Evolutionary conservation across 805 yeast species (phyloP).

Genomic region (Gaillardinia entomophila): DNA sequence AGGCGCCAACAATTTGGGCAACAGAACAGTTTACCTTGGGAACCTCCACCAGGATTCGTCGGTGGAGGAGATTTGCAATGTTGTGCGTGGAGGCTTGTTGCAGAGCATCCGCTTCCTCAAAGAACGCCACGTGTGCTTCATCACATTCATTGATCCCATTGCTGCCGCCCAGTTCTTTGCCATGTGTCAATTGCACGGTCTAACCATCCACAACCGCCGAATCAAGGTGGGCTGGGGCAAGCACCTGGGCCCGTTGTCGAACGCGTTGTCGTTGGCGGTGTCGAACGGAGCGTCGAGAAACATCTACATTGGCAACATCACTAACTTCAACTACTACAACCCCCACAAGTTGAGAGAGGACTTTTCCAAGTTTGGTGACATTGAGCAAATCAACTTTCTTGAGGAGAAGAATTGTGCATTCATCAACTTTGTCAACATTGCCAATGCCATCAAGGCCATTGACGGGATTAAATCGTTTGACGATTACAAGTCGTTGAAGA

Average conservation of each 20-base stretch:
- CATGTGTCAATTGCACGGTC: constrained; percentile 84
- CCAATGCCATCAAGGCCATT: constrained; percentile 34
- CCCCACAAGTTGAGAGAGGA: constrained; percentile 61
- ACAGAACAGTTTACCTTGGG: constrained; percentile 89
- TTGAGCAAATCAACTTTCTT: constrained; percentile 88
- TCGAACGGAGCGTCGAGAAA: constrained; percentile 93
- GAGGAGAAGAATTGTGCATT: constrained; percentile 85
- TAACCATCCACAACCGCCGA: constrained; percentile 77
- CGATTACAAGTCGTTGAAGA: constrained; percentile 13
- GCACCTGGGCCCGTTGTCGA: constrained; percentile 87
- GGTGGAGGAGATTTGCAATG: constrained; percentile 91
- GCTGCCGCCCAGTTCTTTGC: constrained; percentile 98
- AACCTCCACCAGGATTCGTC: constrained; percentile 83
- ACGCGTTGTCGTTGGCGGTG: constrained; percentile 82
- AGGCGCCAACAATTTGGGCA: constrained; percentile 86
- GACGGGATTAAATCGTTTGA: constrained; percentile 14
- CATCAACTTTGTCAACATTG: constrained; percentile 85
- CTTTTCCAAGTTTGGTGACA: constrained; percentile 82
- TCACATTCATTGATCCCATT: constrained; percentile 92
- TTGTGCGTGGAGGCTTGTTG: constrained; percentile 89
- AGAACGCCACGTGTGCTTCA: constrained; percentile 88
- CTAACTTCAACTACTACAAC: constrained; percentile 43
- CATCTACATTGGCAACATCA: constrained; percentile 75
- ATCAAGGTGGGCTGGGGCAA: constrained; percentile 98
- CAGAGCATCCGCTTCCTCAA: constrained; percentile 75